Evolutionary conservation across 257 asterid species (phyloP), one percentile per base, ranked within the genome.

Genomic region (Nyctanthes arbortristis): DNA sequence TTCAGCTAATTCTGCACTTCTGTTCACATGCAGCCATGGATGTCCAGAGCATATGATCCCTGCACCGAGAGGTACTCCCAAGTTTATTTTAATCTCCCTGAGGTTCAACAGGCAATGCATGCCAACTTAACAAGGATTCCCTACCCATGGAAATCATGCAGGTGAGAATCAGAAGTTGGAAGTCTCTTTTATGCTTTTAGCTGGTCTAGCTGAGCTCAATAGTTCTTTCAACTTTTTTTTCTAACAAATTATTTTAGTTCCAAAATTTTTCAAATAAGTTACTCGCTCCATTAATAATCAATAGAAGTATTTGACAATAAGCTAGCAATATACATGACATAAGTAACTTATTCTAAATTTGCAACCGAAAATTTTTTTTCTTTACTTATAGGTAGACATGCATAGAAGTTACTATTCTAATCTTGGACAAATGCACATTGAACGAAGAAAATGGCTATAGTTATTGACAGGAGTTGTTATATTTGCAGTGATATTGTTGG

Each of bases 1-100:
- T 36, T 20, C 47, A 16, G 24, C 68, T 24, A 69, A 55, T 40
- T 36, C 64, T 75, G 54, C 74, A 29, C 30, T 45, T 28, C 56
- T 70, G 61, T 80, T 57, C 49, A 22, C 70, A 67, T 69, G 61
- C 76, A 94, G 99, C 98, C 97, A 63, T 88, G 95, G 98, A 83
- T 89, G 97, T 84, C 82, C 39, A 81, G 95, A 82, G 99, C 89
- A 31, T 92, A 91, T 20, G 99, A 94, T 68, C 99, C 98, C 2
- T 94, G 99, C 71, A 86, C 99, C 0, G 98, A 88, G 56, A 88
- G 89, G 61, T 82, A 92, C 73, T 80, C 99, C 1, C 55, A 77
- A 29, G 68, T 75, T 16, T 94, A 94, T 82, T 91, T 86, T 80
- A 94, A 94, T 82, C 88, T 73, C 74, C 92, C 95, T 16, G 91